Evolutionary conservation across 116 monocot species (phyloP), one percentile per base, ranked within the genome.

Genomic region (Zostera marina): DNA sequence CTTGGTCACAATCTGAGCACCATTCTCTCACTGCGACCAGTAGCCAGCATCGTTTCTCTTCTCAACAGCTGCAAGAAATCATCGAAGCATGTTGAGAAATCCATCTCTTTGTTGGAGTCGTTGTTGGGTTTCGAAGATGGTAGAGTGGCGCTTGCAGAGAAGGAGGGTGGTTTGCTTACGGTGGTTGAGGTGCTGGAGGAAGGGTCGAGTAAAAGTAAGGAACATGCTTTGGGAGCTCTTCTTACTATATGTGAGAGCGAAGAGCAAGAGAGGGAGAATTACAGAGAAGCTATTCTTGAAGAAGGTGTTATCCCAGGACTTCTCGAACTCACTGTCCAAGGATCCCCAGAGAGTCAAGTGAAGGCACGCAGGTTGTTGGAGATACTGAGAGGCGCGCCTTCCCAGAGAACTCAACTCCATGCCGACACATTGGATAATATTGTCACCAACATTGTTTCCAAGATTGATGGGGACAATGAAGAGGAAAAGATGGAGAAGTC

Each of bases 241-340:
- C 69, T 89, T 15, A 81, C 73, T 11, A 71, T 89, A 60, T 84
- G 84, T 38, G 71, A 81, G 56, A 84, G 75, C 17, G 75, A 56
- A 78, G 8, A 55, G 61, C 44, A 83, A 58, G 64, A 5, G 32
- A 32, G 5, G 32, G 5, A 32, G 32, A 32, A 2, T 32, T 89
- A 81, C 49, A 70, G 78, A 48, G 84, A 83, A 41, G 44, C 69
- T 1, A 89, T 89, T 66, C 78, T 89, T 0, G 69, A 74, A 17
- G 89, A 89, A 76, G 89, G 89, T 11, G 89, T 26, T 15, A 84
- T 89, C 22, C 89, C 89, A n/a, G 81, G 84, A 44, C 74, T 89
- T 59, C 78, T 89, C 11, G 81, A 89, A 73, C 80, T 89, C 24
- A 84, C 89, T 1, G 81, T 89, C 11, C 81, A 89, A 1, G 89